Percentiles rank a stretch among this genome's conserved stretches.
Conservation (phyloP, 257 asterid genomes). For the Fraxinus excelsior region DNA sequence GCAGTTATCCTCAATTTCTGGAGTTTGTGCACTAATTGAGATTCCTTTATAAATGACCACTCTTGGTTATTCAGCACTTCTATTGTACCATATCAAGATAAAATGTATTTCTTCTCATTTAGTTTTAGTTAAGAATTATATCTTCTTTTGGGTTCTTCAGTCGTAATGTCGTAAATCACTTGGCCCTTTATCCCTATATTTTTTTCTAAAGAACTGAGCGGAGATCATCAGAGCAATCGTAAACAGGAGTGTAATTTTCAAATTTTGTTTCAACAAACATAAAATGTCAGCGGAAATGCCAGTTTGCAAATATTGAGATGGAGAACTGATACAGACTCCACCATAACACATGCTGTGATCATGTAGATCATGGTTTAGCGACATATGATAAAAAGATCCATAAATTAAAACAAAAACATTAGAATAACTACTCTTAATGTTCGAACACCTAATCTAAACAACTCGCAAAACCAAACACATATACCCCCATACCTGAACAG, state of each 20-base stretch:
- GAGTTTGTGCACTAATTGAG: not conserved
- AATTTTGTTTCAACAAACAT: slow-evolving; percentile 10
- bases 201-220: not conserved
- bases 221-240: slow-evolving; percentile 2
- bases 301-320: slow-evolving; percentile 6
- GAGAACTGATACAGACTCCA: slow-evolving; percentile 14
- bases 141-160: not conserved
- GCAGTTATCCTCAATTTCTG: not conserved
- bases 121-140: not conserved
- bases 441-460: slow-evolving; percentile 5
- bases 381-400: slow-evolving; percentile 16
- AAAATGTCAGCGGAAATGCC: slow-evolving; percentile 8
- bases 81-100: not conserved
- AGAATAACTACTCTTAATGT: slow-evolving; percentile 12
- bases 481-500: slow-evolving; percentile 65
- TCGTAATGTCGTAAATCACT: slow-evolving; percentile 3
- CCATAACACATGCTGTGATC: slow-evolving; percentile 10
- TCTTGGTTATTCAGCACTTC: not conserved
- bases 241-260: not conserved
- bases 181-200: not conserved
- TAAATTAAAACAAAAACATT: not conserved
- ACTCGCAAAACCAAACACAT: slow-evolving; percentile 16
- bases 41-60: not conserved
- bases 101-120: not conserved
- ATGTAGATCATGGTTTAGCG: slow-evolving; percentile 21